These are phyloP conservation scores for Fusarium hostae DNA, from an alignment of 2,329 filamentous ascomycete species.

Conservation along the genomic window DNA sequence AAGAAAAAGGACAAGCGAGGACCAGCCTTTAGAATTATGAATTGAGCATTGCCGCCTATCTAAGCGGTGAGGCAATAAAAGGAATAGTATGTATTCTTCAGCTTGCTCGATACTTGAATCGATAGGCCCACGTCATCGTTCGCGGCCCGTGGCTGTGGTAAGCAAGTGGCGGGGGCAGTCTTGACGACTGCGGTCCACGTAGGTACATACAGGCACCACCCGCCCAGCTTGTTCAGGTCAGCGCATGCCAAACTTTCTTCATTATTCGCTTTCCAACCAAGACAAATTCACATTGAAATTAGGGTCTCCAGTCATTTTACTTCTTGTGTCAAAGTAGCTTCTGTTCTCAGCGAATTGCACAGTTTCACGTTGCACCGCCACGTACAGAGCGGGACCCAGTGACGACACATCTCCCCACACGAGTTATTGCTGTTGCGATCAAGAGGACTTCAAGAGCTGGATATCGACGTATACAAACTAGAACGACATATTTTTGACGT, in stretches of 20 bases:
- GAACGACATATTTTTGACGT: background rate
- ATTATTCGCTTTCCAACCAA: slow-evolving; percentile 5
- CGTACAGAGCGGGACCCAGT: slow-evolving; percentile 38
- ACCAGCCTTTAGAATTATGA: background rate
- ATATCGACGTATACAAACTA: background rate
- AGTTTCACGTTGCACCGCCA: slow-evolving; percentile 31
- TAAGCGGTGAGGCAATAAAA: slow-evolving; percentile 7
- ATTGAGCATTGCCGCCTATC: background rate
- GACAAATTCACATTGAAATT: background rate
- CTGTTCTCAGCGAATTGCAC: slow-evolving; percentile 11
- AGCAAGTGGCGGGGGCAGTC: slow-evolving; percentile 37
- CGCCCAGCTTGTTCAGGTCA: slow-evolving; percentile 20
- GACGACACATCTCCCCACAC: slow-evolving; percentile 42
- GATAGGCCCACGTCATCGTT: slow-evolving; percentile 42
- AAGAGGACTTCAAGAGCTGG: slow-evolving; percentile 8
- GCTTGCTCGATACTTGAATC: background rate
- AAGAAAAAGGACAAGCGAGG: background rate
- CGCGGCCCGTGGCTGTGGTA: slow-evolving; percentile 40
- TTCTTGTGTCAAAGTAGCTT: background rate
- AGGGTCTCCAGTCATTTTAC: background rate
- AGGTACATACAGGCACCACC: background rate
- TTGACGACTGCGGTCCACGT: background rate
- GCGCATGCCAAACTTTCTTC: slow-evolving; percentile 21
- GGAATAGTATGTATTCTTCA: background rate
- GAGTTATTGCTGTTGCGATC: slow-evolving; percentile 20